Conservation (phyloP, 768 basidiomycete species). For the Leccinum boreale region DNA sequence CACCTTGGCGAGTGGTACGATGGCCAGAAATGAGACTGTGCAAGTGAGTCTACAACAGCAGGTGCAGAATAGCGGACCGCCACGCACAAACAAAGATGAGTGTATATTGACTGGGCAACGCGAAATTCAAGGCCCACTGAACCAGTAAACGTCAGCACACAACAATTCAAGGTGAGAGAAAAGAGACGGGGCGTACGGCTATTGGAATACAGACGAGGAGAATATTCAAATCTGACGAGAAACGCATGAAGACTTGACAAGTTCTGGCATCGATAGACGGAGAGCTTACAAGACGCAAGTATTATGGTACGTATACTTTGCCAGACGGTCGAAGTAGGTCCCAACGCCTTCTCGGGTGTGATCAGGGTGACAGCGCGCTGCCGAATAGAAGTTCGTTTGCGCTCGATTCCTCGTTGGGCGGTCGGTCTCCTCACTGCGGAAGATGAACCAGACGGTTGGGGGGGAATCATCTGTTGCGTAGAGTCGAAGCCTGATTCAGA, state of each 20-base stretch:
- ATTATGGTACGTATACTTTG: constrained; percentile 53
- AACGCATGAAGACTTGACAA: background rate
- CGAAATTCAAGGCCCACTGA: constrained; percentile 75
- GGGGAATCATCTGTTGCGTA: constrained; percentile 3
- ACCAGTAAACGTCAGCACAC: background rate
- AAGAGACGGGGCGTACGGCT: constrained; percentile 41
- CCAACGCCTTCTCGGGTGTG: constrained; percentile 36
- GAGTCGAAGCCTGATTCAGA: constrained; percentile 6
- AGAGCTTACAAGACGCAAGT: constrained; percentile 52
- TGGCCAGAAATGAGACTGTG: constrained; percentile 76
- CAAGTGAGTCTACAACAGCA: background rate
- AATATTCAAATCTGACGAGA: constrained; percentile 59
- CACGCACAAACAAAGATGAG: constrained; percentile 71
- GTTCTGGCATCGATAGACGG: background rate
- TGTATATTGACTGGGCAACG: constrained; percentile 48
- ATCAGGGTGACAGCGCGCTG: constrained; percentile 31
- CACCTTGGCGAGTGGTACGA: constrained; percentile 82
- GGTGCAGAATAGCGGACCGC: background rate
- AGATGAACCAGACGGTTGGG: constrained; percentile 6
- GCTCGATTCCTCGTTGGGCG: background rate
- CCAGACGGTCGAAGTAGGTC: constrained; percentile 41
- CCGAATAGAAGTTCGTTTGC: constrained; percentile 11
- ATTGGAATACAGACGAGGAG: constrained; percentile 69
- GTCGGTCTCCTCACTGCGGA: constrained; percentile 13
- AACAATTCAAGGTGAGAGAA: background rate